A percentile compares a stretch with the other conserved stretches of the same genome.
phyloP scores from a whole-genome alignment of 257 asterid species.

The Mitragyna speciosa region DNA sequence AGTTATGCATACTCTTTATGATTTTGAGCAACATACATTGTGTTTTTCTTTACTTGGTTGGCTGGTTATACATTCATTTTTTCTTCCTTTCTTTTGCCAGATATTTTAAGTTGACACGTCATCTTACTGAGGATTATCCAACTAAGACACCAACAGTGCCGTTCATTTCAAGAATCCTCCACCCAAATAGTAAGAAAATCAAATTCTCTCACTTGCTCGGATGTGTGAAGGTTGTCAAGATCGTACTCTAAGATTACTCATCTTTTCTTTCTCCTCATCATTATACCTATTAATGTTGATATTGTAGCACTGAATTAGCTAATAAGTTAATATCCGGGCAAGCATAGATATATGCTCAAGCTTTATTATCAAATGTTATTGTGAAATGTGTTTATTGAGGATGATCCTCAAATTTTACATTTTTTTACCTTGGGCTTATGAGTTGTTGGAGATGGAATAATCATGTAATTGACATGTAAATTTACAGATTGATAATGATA shows the following conservation, averaged over 20 bases:
- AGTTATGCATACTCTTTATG: not conserved
- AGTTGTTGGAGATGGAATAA: no score
- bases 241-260: no score
- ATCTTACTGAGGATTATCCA: conserved; percentile 88
- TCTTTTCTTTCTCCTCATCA: not conserved
- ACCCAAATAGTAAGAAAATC: conserved; percentile 84
- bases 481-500: no score
- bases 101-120: conserved; percentile 92
- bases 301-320: not conserved
- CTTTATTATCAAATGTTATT: not conserved
- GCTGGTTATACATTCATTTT: not conserved
- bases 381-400: not conserved
- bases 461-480: no score
- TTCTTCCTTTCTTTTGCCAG: conserved; percentile 29
- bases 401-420: no score
- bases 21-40: not conserved
- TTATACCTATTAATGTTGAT: not conserved
- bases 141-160: conserved; percentile 94
- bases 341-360: not conserved
- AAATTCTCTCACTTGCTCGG: not conserved
- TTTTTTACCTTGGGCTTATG: no score
- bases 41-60: not conserved
- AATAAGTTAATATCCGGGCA: not conserved
- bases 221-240: not conserved
- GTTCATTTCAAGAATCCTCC: conserved; percentile 93